Evolutionary conservation across 805 yeast species (phyloP).

Genomic region (Cyberlindnera mycetangii): DNA sequence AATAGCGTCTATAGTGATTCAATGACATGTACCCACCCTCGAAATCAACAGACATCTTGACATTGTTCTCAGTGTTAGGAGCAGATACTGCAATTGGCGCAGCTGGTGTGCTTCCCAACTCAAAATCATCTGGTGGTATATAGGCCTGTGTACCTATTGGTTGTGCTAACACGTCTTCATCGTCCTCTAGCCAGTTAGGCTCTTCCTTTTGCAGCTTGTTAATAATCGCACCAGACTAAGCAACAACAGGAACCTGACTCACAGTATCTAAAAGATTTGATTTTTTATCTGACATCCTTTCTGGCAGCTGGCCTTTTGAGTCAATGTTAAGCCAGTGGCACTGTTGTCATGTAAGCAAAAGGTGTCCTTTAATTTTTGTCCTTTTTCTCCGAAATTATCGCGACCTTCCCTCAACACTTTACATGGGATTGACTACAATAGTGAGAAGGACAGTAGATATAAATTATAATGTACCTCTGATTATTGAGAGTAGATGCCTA

Average conservation of each 20-base stretch:
- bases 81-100: background rate
- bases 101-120: too few species aligned
- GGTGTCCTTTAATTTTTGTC: background rate
- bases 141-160: conserved; percentile 31
- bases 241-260: background rate
- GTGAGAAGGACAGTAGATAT: too few species aligned
- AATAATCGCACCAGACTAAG: background rate
- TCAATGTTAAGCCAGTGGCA: too few species aligned
- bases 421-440: too few species aligned
- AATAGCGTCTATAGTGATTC: conserved; percentile 60
- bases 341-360: too few species aligned
- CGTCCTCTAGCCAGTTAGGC: conserved; percentile 25
- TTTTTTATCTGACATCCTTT: conserved; percentile 1
- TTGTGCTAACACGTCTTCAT: conserved; percentile 19
- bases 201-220: conserved; percentile 3
- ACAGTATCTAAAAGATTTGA: conserved; percentile 14
- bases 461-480: too few species aligned
- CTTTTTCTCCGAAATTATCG: background rate
- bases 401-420: background rate
- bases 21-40: conserved; percentile 52
- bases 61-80: background rate
- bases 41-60: conserved; percentile 19
- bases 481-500: conserved; percentile 18
- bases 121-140: conserved; percentile 32
- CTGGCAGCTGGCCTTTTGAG: too few species aligned